These are phyloP conservation scores for Teratosphaeria nubilosa DNA, from an alignment of 2,329 filamentous ascomycete species.

Conservation along the genomic window DNA sequence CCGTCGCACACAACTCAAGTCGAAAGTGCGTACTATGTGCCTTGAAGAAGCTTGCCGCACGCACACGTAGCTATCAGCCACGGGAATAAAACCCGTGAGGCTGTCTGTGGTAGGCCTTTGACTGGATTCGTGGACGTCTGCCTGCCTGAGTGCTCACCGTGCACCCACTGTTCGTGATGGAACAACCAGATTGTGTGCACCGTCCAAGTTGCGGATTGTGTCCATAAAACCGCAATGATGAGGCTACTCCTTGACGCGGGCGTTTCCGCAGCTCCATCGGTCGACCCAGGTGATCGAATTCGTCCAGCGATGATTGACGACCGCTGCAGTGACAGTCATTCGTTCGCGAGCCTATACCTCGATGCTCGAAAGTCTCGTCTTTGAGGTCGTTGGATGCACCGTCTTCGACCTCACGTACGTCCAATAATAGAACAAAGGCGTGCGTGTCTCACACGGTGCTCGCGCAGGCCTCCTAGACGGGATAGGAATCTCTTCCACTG, in stretches of 20 bases:
- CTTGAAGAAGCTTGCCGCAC: no score
- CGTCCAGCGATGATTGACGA: neutral
- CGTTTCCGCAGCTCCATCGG: neutral
- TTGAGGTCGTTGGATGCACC: neutral
- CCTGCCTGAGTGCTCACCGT: no score
- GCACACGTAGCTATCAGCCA: no score
- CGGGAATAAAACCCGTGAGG: no score
- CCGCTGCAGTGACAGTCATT: neutral
- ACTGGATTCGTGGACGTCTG: no score
- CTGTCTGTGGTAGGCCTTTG: no score
- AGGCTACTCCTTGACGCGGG: neutral
- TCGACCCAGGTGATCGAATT: neutral
- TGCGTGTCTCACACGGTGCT: neutral
- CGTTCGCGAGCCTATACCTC: neutral
- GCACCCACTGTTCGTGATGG: no score
- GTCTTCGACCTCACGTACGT: neutral
- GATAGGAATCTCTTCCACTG: neutral
- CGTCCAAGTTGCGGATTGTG: no score
- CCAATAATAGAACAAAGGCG: neutral
- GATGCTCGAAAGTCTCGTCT: neutral
- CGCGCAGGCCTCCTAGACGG: neutral
- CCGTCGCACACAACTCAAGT: no score
- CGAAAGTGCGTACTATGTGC: no score
- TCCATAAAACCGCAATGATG: neutral
- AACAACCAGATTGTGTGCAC: neutral